Percentiles rank a stretch among this genome's conserved stretches.
Evolutionary conservation across 2,329 filamentous ascomycete species (phyloP).

Genomic region (Ascochyta rabiei): DNA sequence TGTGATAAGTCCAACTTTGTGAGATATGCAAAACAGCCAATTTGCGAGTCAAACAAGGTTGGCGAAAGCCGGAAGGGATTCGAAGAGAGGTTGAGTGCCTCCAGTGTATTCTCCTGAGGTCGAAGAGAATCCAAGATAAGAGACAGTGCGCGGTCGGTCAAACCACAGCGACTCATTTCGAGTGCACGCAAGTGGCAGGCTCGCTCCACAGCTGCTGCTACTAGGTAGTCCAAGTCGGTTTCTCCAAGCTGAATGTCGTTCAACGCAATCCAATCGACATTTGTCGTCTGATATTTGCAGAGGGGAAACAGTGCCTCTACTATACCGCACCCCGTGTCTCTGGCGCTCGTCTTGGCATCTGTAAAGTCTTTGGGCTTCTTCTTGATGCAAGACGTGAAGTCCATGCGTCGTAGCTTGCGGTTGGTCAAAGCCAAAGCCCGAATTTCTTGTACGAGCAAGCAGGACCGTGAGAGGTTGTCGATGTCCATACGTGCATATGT

Average conservation of each 20-base stretch:
- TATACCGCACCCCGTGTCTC: conserved; percentile 70
- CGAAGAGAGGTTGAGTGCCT: conserved; percentile 70
- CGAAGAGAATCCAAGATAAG: conserved; percentile 68
- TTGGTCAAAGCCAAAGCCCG: conserved; percentile 71
- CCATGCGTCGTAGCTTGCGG: conserved; percentile 65
- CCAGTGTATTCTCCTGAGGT: conserved; percentile 69
- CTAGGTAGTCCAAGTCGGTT: conserved; percentile 70
- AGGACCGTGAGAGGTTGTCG: conserved; percentile 60
- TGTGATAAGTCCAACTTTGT: conserved; percentile 70
- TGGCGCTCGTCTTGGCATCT: conserved; percentile 53
- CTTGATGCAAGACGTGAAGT: conserved; percentile 68
- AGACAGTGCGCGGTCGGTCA: conserved; percentile 64
- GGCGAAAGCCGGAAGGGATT: conserved; percentile 70
- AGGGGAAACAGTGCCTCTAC: conserved; percentile 72
- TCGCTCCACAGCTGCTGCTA: conserved; percentile 70
- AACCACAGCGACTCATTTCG: conserved; percentile 68
- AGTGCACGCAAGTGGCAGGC: conserved; percentile 70
- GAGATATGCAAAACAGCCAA: conserved; percentile 70
- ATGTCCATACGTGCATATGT: conserved; percentile 61
- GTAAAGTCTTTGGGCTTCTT: conserved; percentile 53
- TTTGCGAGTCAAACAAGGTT: conserved; percentile 67
- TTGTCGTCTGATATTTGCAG: conserved; percentile 70
- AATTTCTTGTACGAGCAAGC: conserved; percentile 70
- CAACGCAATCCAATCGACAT: conserved; percentile 72
- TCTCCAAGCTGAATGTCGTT: conserved; percentile 74